A percentile compares a stretch with the other conserved stretches of the same genome.
Conservation (phyloP, 2,329 filamentous ascomycete species). For the Lasiodiplodia theobromae region DNA sequence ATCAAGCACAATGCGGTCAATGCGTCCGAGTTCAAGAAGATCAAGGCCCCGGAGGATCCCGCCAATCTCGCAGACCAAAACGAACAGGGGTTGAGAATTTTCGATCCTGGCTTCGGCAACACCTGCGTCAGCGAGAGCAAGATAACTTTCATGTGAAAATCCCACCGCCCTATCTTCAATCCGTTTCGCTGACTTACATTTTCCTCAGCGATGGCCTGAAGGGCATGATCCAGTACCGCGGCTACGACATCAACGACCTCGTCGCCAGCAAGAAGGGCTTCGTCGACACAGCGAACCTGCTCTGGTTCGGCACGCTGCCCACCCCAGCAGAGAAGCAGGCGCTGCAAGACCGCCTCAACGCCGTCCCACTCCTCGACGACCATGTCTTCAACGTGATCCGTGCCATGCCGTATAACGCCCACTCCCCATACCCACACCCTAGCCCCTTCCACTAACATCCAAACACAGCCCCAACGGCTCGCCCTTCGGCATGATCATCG, state of each 20-base stretch:
- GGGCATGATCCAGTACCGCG: constrained; percentile 60
- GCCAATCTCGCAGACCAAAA: constrained; percentile 35
- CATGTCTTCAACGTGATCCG: constrained; percentile 43
- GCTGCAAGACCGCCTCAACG: constrained; percentile 46
- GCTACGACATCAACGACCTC: constrained; percentile 61
- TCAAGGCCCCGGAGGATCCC: constrained; percentile 33
- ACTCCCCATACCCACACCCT: not conserved
- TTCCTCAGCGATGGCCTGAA: constrained; percentile 54
- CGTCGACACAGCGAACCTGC: constrained; percentile 58
- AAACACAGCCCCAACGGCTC: constrained; percentile 37
- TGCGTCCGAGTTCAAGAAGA: constrained; percentile 41
- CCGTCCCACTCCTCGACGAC: constrained; percentile 30
- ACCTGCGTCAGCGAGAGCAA: constrained; percentile 41
- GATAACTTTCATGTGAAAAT: constrained; percentile 44
- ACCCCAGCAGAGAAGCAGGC: constrained; percentile 49
- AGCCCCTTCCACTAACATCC: not conserved
- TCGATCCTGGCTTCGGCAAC: constrained; percentile 46
- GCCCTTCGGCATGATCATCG: constrained; percentile 43
- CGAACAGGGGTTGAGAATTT: constrained; percentile 39
- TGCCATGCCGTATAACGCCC: constrained; percentile 48
- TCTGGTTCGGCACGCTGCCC: constrained; percentile 61
- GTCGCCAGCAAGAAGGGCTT: constrained; percentile 57
- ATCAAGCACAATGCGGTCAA: constrained; percentile 40
- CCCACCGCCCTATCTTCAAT: accelerated
- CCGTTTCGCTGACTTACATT: not conserved